Conservation (phyloP, 306 rosid genomes). For the Cucumis hystrix region DNA sequence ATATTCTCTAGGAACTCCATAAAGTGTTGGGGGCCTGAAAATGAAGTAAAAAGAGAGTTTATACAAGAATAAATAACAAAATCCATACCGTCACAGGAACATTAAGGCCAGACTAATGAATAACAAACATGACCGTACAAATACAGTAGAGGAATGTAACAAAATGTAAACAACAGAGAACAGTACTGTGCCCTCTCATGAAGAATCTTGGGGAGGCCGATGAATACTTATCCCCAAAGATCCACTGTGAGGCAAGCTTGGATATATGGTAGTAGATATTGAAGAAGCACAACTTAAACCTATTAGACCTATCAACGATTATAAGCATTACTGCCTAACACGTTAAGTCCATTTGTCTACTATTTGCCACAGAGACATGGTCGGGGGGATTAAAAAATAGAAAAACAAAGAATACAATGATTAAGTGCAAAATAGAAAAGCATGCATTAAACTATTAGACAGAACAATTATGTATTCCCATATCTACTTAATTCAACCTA, state of each 20-base stretch:
- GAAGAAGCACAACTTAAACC: background rate
- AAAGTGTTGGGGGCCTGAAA: slow-evolving; percentile 76
- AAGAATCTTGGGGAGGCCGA: background rate
- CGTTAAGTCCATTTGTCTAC: background rate
- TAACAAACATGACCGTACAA: background rate
- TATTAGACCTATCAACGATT: background rate
- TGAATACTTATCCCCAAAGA: background rate
- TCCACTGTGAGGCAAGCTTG: background rate
- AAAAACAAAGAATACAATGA: background rate
- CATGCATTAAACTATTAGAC: background rate
- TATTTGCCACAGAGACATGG: background rate
- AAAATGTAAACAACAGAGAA: background rate
- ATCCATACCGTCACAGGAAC: background rate
- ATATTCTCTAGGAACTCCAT: slow-evolving; percentile 79
- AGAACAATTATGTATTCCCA: background rate
- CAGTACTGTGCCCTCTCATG: background rate
- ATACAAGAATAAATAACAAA: background rate
- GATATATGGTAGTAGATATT: background rate
- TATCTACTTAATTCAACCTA: background rate
- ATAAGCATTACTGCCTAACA: background rate
- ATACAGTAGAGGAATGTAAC: background rate
- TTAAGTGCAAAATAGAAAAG: background rate
- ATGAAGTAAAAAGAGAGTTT: slow-evolving; percentile 4
- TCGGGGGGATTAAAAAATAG: background rate
- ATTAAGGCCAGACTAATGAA: background rate